Evolutionary conservation across 2,329 filamentous ascomycete genomes (phyloP), one percentile per base, ranked within the genome.

Genomic region (Harringtonia aguacate): DNA sequence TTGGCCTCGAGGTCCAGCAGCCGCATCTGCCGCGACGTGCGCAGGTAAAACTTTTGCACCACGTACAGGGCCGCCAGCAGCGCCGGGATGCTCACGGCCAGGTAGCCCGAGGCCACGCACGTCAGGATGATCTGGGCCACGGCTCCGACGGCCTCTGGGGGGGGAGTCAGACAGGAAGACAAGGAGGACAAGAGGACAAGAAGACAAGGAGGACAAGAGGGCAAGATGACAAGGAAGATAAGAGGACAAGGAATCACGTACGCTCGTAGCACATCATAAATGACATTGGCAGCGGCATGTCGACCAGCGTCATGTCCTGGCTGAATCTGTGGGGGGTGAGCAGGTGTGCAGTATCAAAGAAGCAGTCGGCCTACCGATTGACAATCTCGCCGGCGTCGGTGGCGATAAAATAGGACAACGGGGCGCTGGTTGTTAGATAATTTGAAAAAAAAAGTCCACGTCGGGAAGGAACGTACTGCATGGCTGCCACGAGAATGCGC

Each of bases 1-100:
- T 72, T 71, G 8, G 65, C 61, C 53, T 75, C 70, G 18, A 75
- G 58, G 38, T 75, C 72, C 38, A 75, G 55, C 27, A 70, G 61
- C 45, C 70, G 65, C 10, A 75, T 54, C 52, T 74, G 71, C 1
- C 69, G 63, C 2, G 69, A 73, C 3, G 70, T 74, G 2, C 67
- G 63, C 8, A 75, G 59, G 50, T 75, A 75, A 38, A 69, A 55
- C 37, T 67, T 68, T 46, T 72, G 69, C 13, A 73, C 56, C 6
- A 62, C 29, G 42, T 66, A 72, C 14, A 69, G 48, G 2, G 59
- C 51, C 3, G 58, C 45, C 13, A 68, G 48, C 1, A 70, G 56
- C 8, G 67, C 51, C 1, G 70, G 70, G 1, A 62, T 60, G 34
- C 18, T 22, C 18, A 67, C 56, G 7, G 64, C 63, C 0, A 66